Evolutionary conservation across 1,284 basidiomycete species (phyloP).

Genomic region (Boletus calvinii): DNA sequence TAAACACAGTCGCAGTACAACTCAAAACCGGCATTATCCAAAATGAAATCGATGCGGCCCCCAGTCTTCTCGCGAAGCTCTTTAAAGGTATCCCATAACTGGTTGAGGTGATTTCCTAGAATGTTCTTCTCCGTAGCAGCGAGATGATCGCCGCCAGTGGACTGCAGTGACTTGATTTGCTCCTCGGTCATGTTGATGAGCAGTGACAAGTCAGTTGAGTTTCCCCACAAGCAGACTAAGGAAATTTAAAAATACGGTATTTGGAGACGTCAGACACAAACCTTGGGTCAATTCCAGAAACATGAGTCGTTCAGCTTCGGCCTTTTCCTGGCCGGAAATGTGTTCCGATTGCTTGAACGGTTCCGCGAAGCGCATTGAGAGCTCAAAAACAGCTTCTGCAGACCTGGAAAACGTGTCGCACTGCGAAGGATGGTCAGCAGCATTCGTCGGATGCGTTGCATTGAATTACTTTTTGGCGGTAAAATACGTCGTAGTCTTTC

Average conservation of each 20-base stretch:
- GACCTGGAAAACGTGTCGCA: constrained; percentile 98
- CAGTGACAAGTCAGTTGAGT: constrained; percentile 94
- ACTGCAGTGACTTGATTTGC: constrained; percentile 97
- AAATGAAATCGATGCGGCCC: constrained; percentile 85
- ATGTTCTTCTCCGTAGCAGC: constrained; percentile 97
- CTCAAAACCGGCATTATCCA: constrained; percentile 93
- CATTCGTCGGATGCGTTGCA: background rate
- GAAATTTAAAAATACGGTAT: background rate
- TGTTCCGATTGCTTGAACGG: constrained; percentile 69
- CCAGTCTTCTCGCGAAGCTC: constrained; percentile 69
- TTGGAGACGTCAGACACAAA: constrained; percentile 25
- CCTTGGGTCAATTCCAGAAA: constrained; percentile 94
- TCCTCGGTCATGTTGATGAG: constrained; percentile 99
- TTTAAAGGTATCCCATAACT: constrained; percentile 82
- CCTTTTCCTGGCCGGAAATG: constrained; percentile 55
- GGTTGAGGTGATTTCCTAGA: constrained; percentile 78
- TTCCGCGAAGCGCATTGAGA: constrained; percentile 90
- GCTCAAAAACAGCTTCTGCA: constrained; percentile 89
- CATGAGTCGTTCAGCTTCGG: constrained; percentile 83
- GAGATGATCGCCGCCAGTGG: constrained; percentile 92
- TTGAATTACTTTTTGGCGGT: constrained; percentile 76
- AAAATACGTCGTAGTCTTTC: constrained; percentile 89
- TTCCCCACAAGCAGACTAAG: constrained; percentile 90
- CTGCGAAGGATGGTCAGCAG: constrained; percentile 37
- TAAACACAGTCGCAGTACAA: constrained; percentile 97